These are phyloP conservation scores for Colletotrichum cuscutae DNA, from an alignment of 2,329 filamentous ascomycete genomes.

Conservation along the genomic window DNA sequence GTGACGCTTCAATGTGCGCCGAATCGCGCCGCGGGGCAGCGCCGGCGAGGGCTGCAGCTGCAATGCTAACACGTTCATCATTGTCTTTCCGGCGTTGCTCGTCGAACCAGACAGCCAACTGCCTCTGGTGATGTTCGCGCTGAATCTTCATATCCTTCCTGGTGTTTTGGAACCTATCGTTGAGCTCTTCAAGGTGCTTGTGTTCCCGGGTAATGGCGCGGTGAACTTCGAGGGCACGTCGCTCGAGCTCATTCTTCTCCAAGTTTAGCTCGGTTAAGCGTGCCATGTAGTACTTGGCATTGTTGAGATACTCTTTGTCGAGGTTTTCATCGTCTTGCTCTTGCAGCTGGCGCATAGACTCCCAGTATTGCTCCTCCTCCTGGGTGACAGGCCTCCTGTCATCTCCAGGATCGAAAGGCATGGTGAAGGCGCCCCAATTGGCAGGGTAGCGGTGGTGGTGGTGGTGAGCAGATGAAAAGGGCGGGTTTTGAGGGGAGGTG, in stretches of 20 bases:
- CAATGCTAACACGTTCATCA: constrained; percentile 14
- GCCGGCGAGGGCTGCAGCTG: constrained; percentile 17
- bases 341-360: background rate
- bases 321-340: constrained; percentile 16
- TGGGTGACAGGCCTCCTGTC: constrained; percentile 1
- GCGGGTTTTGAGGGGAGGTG: background rate
- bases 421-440: background rate
- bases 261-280: constrained; percentile 6
- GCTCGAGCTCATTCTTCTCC: constrained; percentile 27
- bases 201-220: constrained; percentile 20
- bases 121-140: background rate
- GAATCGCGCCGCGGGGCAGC: background rate
- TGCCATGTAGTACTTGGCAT: background rate
- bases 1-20: background rate
- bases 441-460: background rate
- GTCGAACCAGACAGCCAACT: constrained; percentile 9
- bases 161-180: background rate
- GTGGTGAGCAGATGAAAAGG: background rate
- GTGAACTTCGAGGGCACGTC: constrained; percentile 14
- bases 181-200: constrained; percentile 13
- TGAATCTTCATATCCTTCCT: background rate
- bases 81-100: constrained; percentile 5
- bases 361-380: constrained; percentile 31
- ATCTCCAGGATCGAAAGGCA: constrained; percentile 22
- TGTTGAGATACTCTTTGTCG: constrained; percentile 8